Evolutionary conservation across 2,329 filamentous ascomycete species (phyloP), one percentile per base, ranked within the genome.

Genomic region (Phaeosphaeriaceae sp.): DNA sequence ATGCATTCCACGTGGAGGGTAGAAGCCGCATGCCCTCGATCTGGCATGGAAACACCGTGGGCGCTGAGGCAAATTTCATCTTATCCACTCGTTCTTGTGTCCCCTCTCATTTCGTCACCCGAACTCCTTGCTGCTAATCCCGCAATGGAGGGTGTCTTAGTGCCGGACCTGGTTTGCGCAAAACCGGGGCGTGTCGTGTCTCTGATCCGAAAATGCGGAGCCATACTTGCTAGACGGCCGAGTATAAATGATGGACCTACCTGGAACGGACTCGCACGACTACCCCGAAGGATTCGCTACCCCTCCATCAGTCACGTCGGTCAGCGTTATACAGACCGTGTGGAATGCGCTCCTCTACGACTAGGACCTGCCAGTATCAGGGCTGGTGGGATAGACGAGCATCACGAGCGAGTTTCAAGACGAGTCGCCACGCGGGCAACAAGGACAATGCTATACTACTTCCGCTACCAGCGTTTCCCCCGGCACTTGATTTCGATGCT

Each of bases 1-100:
- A 54, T 63, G 63, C 61, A 72, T 73, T 68, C 70, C 71, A 73
- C 72, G 70, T 73, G 70, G 65, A 49, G 59, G 58, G 48, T 50
- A 54, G 52, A 58, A 57, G 56, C 59, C 47, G 35, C 49, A 55
- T 49, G 48, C 59, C 47, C 66, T 60, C 55, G 51, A 61, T 65
- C 49, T 55, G 59, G 61, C 63, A 64, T 65, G 54, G 54, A 49
- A 55, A 64, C 58, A 56, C 52, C 42, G 51, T 61, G 58, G 57
- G 56, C 47, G 61, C 56, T 63, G 58, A 59, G 51, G 62, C 60
- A 60, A 51, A 49, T 44, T 51, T 54, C 63, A 64, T 67, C 52
- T 60, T 61, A 60, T 44, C 61, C 60, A 63, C 54, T 65, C 63
- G 66, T 66, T 67, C 67, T 61, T 66, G 58, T 64, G 61, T 56